These are phyloP conservation scores for Cladophialophora bantiana DNA, from an alignment of 2,329 filamentous ascomycete species.

Conservation along the genomic window DNA sequence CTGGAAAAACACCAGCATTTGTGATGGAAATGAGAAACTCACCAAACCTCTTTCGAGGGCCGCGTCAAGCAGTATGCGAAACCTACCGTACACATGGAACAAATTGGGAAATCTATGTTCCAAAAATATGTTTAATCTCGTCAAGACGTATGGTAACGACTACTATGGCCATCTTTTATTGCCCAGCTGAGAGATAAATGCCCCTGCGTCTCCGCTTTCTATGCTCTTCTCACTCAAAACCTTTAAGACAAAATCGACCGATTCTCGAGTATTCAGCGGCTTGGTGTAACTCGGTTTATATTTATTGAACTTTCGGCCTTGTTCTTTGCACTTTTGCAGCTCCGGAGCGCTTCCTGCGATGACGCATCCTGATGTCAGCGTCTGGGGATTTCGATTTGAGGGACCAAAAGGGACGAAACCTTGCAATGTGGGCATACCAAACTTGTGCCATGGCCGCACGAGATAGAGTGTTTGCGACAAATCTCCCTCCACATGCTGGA, in stretches of 20 bases:
- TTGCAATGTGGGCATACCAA: neutral
- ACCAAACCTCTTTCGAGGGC: no score
- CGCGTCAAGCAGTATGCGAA: no score
- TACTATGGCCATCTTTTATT: constrained; percentile 1
- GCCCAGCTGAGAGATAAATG: constrained; percentile 3
- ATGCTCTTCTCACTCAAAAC: constrained; percentile 3
- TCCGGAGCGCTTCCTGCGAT: neutral
- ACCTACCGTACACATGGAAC: no score
- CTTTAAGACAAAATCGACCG: constrained; percentile 2
- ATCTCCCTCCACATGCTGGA: constrained; percentile 1
- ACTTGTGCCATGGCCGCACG: neutral
- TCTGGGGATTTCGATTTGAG: no score
- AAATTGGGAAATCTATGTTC: no score
- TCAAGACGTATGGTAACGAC: neutral
- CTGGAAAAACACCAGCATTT: no score
- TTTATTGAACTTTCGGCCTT: neutral
- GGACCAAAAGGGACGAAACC: no score
- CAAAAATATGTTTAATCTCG: no score
- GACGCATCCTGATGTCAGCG: neutral
- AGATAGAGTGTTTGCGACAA: neutral
- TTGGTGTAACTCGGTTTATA: neutral
- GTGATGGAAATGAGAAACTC: no score
- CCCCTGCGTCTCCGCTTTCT: constrained; percentile 1
- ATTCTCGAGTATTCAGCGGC: constrained; percentile 5
- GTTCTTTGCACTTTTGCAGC: constrained; percentile 6